A percentile compares a stretch with the other conserved stretches of the same genome.
phyloP scores from a whole-genome alignment of 106 monocot genomes.

The Acorus calamus region DNA sequence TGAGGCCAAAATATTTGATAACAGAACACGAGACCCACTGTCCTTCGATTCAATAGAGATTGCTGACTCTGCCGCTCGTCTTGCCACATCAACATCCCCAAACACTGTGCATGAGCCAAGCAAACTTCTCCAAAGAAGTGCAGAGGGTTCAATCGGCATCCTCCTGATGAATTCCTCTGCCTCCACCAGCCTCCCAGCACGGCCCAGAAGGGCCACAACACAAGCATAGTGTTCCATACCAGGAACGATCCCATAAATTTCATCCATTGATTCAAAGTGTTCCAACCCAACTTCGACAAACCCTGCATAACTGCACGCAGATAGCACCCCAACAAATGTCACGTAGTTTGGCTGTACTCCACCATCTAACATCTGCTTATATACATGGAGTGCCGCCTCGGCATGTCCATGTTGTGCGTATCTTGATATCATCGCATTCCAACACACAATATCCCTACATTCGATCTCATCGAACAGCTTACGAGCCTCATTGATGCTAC shows the following conservation, averaged over 20 bases:
- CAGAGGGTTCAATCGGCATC: constrained; percentile 54
- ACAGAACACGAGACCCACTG: constrained; percentile 59
- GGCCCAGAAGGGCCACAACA: constrained; percentile 59
- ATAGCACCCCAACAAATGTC: constrained; percentile 69
- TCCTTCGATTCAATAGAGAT: constrained; percentile 35
- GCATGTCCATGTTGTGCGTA: constrained; percentile 72
- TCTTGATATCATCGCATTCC: constrained; percentile 90
- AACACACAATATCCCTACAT: constrained; percentile 53
- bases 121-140: constrained; percentile 67
- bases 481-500: constrained; percentile 53
- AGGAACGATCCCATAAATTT: constrained; percentile 47
- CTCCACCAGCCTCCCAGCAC: constrained; percentile 51
- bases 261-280: constrained; percentile 55
- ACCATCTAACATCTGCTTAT: constrained; percentile 32
- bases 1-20: constrained; percentile 80
- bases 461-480: constrained; percentile 26
- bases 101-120: constrained; percentile 48
- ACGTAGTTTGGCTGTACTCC: constrained; percentile 55
- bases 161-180: constrained; percentile 57
- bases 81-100: constrained; percentile 64
- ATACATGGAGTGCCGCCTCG: constrained; percentile 53
- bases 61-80: constrained; percentile 59
- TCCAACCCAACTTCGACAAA: constrained; percentile 58
- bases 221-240: constrained; percentile 80
- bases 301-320: constrained; percentile 77